A percentile compares a stretch with the other conserved stretches of the same genome.
These are phyloP conservation scores for Monilinia vaccinii-corymbosi DNA, from an alignment of 2,329 filamentous ascomycete genomes.

Conservation along the genomic window DNA sequence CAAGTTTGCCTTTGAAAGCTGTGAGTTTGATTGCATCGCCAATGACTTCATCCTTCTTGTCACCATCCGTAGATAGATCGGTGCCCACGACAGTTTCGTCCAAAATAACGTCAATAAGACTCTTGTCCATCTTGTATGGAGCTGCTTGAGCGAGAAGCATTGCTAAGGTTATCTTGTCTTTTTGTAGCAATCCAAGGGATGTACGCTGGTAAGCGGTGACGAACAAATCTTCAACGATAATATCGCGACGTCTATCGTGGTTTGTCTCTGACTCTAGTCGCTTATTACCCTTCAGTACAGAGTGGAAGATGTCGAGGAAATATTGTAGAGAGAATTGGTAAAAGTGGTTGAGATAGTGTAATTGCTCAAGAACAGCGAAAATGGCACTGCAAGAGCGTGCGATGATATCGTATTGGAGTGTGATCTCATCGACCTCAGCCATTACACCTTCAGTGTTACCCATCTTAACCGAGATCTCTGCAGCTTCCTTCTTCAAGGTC, in stretches of 20 bases:
- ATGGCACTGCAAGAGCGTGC: constrained; percentile 93
- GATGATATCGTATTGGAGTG: constrained; percentile 86
- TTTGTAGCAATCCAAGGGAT: constrained; percentile 85
- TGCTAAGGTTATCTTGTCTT: constrained; percentile 86
- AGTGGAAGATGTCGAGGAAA: constrained; percentile 95
- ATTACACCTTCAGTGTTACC: constrained; percentile 95
- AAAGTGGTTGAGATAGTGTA: constrained; percentile 98
- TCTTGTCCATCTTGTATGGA: constrained; percentile 93
- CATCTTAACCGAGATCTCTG: constrained; percentile 93
- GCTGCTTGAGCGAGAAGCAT: constrained; percentile 92
- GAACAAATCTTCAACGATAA: constrained; percentile 87
- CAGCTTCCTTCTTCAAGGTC: constrained; percentile 94
- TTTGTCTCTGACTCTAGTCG: constrained; percentile 62
- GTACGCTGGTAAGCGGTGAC: constrained; percentile 87
- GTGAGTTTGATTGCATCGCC: constrained; percentile 58
- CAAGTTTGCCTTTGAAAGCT: constrained; percentile 64
- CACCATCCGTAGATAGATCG: constrained; percentile 64
- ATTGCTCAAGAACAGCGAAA: constrained; percentile 91
- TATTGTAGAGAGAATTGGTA: constrained; percentile 99
- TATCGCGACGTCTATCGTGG: constrained; percentile 71
- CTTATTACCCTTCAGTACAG: constrained; percentile 74
- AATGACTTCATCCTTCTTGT: constrained; percentile 60
- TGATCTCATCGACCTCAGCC: constrained; percentile 95
- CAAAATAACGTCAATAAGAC: constrained; percentile 75
- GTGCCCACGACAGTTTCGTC: constrained; percentile 67